These are phyloP conservation scores for Jaminaea rosea DNA, from an alignment of 1,284 basidiomycete species.

Conservation along the genomic window DNA sequence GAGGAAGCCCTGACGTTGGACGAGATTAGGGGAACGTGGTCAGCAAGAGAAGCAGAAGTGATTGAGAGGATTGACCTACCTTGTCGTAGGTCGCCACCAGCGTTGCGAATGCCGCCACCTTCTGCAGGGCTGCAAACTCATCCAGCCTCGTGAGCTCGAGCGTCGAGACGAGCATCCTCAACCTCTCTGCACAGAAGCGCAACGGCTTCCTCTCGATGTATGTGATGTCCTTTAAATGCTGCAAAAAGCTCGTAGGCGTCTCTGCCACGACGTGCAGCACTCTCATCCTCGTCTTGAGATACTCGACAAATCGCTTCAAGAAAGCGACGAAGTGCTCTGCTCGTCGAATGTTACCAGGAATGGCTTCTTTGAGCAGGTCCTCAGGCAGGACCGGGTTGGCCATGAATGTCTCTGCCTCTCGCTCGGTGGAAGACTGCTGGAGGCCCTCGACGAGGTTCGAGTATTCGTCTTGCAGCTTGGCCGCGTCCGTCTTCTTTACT, in stretches of 20 bases:
- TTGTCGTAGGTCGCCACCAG: constrained; percentile 97
- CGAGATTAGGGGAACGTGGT: too few relatives aligned
- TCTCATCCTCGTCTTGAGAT: constrained; percentile 98
- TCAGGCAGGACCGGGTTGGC: constrained; percentile 89
- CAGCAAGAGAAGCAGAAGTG: too few relatives aligned
- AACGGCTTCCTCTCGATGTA: constrained; percentile 96
- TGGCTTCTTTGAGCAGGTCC: constrained; percentile 85
- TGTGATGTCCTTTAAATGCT: constrained; percentile 97
- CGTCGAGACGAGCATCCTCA: constrained; percentile 87
- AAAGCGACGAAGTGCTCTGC: constrained; percentile 99
- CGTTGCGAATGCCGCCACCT: constrained; percentile 92
- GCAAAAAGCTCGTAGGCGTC: constrained; percentile 93
- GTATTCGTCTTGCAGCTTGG: constrained; percentile 93
- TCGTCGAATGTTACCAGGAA: constrained; percentile 96
- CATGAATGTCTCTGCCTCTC: constrained; percentile 67
- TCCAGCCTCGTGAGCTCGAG: constrained; percentile 82
- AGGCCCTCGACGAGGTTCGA: constrained; percentile 89
- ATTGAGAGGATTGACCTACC: too few relatives aligned
- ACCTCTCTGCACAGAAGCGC: constrained; percentile 88
- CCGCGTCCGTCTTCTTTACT: constrained; percentile 89
- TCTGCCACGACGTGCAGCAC: constrained; percentile 99
- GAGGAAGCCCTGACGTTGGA: too few relatives aligned
- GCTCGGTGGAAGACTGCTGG: constrained; percentile 54
- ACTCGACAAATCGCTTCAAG: constrained; percentile 94
- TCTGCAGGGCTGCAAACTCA: constrained; percentile 83